Percentiles rank a stretch among this genome's conserved stretches.
Evolutionary conservation across 495 filamentous ascomycete genomes (phyloP).

Genomic region (Aspergillus nanangensis): DNA sequence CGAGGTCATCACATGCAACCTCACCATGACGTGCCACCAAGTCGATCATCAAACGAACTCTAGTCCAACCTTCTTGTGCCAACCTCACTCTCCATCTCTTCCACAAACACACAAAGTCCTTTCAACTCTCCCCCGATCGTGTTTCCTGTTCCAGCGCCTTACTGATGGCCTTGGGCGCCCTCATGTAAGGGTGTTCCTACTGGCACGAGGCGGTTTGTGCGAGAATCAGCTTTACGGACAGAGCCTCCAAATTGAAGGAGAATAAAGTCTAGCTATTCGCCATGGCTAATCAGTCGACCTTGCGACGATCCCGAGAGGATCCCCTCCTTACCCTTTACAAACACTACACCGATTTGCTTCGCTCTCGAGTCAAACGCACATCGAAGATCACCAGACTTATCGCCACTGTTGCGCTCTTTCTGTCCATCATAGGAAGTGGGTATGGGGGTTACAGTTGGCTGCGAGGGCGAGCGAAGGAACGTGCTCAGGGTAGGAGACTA

Average conservation of each 20-base stretch:
- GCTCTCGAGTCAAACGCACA: conserved; percentile 53
- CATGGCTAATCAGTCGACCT: conserved; percentile 87
- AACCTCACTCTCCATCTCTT: background rate
- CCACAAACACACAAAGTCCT: background rate
- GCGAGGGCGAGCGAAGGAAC: conserved; percentile 64
- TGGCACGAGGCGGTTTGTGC: conserved; percentile 8
- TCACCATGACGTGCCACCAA: conserved; percentile 2
- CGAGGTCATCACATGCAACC: conserved; percentile 30
- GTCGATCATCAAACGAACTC: background rate
- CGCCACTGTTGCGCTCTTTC: conserved; percentile 65
- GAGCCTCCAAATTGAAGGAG: background rate
- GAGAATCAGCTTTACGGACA: background rate
- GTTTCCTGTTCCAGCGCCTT: conserved; percentile 4
- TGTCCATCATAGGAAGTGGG: conserved; percentile 70
- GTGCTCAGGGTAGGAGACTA: conserved; percentile 71
- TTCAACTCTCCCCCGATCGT: too few species aligned
- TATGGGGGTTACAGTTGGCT: conserved; percentile 75
- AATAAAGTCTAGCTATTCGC: conserved; percentile 6
- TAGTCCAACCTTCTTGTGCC: background rate
- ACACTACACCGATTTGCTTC: conserved; percentile 60
- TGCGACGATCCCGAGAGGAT: conserved; percentile 65
- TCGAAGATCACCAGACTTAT: conserved; percentile 67
- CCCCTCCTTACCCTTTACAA: conserved; percentile 63
- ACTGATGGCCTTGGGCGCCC: conserved; percentile 16
- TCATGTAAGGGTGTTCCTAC: conserved; percentile 14